Base-by-base conservation (phyloP, 352 stramenopile genomes). In the Pythium plurisporium region DNA sequence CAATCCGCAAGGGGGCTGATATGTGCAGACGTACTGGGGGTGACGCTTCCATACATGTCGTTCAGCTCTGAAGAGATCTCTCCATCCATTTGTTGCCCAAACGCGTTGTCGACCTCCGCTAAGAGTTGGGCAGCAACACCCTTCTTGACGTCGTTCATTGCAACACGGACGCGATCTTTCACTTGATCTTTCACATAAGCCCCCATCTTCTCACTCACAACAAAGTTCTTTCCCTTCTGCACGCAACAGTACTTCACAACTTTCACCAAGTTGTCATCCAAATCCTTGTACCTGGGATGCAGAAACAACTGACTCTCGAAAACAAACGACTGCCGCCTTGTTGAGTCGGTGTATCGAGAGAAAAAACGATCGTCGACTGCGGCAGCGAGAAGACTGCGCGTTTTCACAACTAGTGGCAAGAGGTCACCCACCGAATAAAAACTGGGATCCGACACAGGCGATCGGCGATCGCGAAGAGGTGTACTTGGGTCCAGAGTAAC, bases 301-400 rank as follows among this genome's bases (percentile, higher is more conserved):
- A 59, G 29, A 20, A 59, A 59, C 15, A 59, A 22, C 26, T 59
- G 51, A 17, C 51, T 50, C 20, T 59, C 38, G 20, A 59, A 50
- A 9, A 47, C 37, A 17, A 47, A 57, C 14, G 8, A 10, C 5
- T 25, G 6, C 5, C 31, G 48, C 5, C 19, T 34, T 15, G n/a
- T 20, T 5, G 48, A 22, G 20, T 55, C 22, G 12, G 36, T 47
- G 49, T 47, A 57, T 7, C 49, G 49, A 6, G 49, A 36, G 25
- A 57, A 57, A 19, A 45, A 47, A 2, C 26, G 49, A 20, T 5
- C 15, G 15, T 47, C 36, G n/a, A 57, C 3, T 2, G 49, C 34
- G 4, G 11, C 15, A 2, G 34, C 36, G 6, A 57, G 23, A 3
- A 46, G 27, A 12, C 25, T 14, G 2, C 36, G 11, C 4, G 49